A percentile compares a stretch with the other conserved stretches of the same genome.
phyloP scores from a whole-genome alignment of 805 yeast species.

The Wickerhamomyces pijperi region DNA sequence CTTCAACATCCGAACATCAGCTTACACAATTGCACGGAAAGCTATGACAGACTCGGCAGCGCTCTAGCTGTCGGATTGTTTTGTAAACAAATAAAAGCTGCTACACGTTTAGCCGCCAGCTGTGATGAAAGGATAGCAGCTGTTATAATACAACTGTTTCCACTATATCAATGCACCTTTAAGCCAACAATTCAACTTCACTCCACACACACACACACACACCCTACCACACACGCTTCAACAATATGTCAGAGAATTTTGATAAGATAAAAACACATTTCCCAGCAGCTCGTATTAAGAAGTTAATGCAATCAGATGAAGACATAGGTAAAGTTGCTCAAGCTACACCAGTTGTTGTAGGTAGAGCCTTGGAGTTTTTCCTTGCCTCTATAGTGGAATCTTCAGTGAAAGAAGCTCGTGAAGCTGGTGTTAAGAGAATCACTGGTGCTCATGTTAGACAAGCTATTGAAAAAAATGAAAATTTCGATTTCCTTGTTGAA shows the following conservation, averaged over 20 bases:
- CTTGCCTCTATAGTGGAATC: slow-evolving; percentile 83
- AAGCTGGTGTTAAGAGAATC: slow-evolving; percentile 67
- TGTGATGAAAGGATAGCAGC: too few species aligned
- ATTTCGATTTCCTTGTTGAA: slow-evolving; percentile 86
- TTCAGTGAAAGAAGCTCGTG: slow-evolving; percentile 65
- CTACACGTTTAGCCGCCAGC: too few species aligned
- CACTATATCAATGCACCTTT: too few species aligned
- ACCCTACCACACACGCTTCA: too few species aligned
- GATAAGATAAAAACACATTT: slow-evolving; percentile 63
- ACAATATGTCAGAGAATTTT: slow-evolving; percentile 6
- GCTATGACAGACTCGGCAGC: too few species aligned
- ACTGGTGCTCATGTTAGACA: slow-evolving; percentile 72
- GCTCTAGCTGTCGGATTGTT: neutral
- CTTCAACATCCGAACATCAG: too few species aligned
- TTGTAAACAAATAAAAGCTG: neutral
- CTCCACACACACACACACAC: too few species aligned
- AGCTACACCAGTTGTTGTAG: slow-evolving; percentile 97
- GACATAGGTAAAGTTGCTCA: slow-evolving; percentile 98
- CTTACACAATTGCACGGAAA: too few species aligned
- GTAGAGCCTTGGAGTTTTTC: slow-evolving; percentile 87
- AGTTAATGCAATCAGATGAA: slow-evolving; percentile 95
- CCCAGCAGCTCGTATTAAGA: slow-evolving; percentile 90
- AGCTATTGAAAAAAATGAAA: slow-evolving; percentile 79
- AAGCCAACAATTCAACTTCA: too few species aligned
- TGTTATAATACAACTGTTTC: too few species aligned